Base-by-base conservation (phyloP, 2,329 filamentous ascomycete species). In the Alternaria hordeiaustralica region DNA sequence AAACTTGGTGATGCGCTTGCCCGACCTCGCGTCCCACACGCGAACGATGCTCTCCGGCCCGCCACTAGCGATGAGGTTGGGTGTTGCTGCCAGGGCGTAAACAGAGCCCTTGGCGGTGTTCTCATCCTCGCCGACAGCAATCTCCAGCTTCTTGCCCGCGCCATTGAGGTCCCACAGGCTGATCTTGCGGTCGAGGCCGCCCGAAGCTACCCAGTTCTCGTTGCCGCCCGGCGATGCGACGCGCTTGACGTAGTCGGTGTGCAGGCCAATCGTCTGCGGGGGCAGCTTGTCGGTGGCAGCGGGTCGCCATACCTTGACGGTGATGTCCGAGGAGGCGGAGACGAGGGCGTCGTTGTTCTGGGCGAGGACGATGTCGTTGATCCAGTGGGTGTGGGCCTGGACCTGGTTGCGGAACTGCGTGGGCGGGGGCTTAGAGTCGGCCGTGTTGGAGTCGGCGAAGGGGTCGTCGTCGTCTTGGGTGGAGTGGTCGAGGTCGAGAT, bases 241-340 rank as follows among this genome's bases (percentile, higher is more conserved):
- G 71, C 93, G 94, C 82, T 98, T 99, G 77, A 97, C 94, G 77
- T 98, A 99, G 84, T 99, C 96, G 74, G 90, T 91, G 80, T 99
- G 96, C 74, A 95, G 89, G 68, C 96, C 96, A 75, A 99, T 95
- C 45, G 92, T 93, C 68, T 88, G 87, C 6, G 92, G 90, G 10
- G 90, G 88, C 54, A 90, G 85, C 23, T 83, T 82, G 51, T 88
- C 87, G 60, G 88, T 84, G 50, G 88, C 88, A 15, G 86, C 82
- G 23, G 95, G 95, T 60, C 94, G 88, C 96, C 94, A 97, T 73
- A 97, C 83, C 80, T 97, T 96, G 77, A 97, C 94, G 9, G 93
- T 94, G 65, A 96, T 89, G 79, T 97, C 94, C n/a, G 94, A 97
- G 5, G 94, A 97, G 20, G 92, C 94, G 10, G 94, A 96, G 30